Base-by-base conservation (phyloP, 2,329 filamentous ascomycete species). In the Nothophaeocryptopus gaeumannii region DNA sequence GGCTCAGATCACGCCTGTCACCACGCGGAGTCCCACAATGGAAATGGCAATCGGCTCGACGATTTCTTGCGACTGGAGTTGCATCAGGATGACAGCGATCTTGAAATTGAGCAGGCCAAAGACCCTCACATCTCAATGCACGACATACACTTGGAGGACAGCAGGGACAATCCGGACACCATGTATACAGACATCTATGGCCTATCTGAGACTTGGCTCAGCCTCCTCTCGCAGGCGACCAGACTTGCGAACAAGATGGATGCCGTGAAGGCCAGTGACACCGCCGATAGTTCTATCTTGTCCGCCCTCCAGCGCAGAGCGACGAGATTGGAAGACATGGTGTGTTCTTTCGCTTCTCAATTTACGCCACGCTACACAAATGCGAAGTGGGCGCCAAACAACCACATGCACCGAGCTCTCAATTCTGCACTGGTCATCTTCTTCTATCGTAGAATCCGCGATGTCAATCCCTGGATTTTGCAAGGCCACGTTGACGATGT, bases 161-260 rank as follows among this genome's bases (percentile, higher is more conserved):
- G 64, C 1, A 58, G 67, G 7, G 63, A 59, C 7, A 67, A 63
- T 32, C 58, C 62, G 9, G 61, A 65, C 3, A 71, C 67, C 0
- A 63, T 73, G 20, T 72, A 71, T 51, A 65, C 64, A 36, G 63
- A 73, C 26, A 66, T 74, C 7, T 74, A 74, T 42, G 71, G 72
- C 2, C 69, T 74, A 10, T 65, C 71, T 0, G 72, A 74, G 42
- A 72, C 69, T 11, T 74, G 72, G 70, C 62, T 74, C 2, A 72
- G 69, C 31, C 61, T 74, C 2, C 62, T 75, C 11, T 74, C 72
- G 1, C 72, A 74, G 48, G 73, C 72, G 1, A 74, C 71, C 1
- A 61, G 72, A 26, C 58, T 75, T 10, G 72, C 72, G 11, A 74
- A 50, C 31, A 39, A 44, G 30, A 44, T 49, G 32, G 41, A 41